Evolutionary conservation across 805 yeast genomes (phyloP).

Genomic region (Hanseniaspora thailandica): DNA sequence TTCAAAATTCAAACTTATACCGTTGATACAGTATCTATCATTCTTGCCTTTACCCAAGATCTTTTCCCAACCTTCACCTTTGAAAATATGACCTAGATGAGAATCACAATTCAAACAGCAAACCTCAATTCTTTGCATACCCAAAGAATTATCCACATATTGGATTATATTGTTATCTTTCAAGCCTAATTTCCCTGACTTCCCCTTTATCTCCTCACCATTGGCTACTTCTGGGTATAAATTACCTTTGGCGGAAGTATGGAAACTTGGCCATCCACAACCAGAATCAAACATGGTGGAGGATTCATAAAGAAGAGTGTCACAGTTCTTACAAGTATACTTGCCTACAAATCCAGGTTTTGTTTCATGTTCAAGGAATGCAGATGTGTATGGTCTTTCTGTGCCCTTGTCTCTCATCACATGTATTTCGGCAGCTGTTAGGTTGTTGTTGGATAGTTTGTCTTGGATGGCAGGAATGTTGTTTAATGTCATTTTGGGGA

Average conservation of each 20-base stretch:
- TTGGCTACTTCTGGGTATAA: constrained; percentile 30
- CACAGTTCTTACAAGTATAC: constrained; percentile 80
- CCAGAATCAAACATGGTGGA: constrained; percentile 75
- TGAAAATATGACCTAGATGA: constrained; percentile 89
- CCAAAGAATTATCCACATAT: constrained; percentile 48
- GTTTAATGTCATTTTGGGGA: not conserved
- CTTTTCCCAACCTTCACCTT: constrained; percentile 74
- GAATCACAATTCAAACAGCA: constrained; percentile 81
- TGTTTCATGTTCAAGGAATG: constrained; percentile 15
- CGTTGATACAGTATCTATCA: constrained; percentile 90
- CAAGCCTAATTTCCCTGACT: constrained; percentile 8
- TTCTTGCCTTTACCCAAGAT: constrained; percentile 49
- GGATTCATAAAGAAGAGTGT: constrained; percentile 64
- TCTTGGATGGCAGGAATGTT: constrained; percentile 3
- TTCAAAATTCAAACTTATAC: constrained; percentile 60
- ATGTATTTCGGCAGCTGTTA: constrained; percentile 64
- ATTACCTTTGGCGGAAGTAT: constrained; percentile 46
- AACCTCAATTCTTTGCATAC: constrained; percentile 84
- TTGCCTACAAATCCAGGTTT: constrained; percentile 35
- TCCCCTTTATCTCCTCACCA: not conserved
- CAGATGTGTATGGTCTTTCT: constrained; percentile 33
- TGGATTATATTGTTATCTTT: constrained; percentile 49
- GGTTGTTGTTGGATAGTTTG: constrained; percentile 43
- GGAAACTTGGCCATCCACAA: constrained; percentile 98
- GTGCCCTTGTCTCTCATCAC: constrained; percentile 58